Base-by-base conservation (phyloP, 352 stramenopile species). In the Phytophthora megakarya region DNA sequence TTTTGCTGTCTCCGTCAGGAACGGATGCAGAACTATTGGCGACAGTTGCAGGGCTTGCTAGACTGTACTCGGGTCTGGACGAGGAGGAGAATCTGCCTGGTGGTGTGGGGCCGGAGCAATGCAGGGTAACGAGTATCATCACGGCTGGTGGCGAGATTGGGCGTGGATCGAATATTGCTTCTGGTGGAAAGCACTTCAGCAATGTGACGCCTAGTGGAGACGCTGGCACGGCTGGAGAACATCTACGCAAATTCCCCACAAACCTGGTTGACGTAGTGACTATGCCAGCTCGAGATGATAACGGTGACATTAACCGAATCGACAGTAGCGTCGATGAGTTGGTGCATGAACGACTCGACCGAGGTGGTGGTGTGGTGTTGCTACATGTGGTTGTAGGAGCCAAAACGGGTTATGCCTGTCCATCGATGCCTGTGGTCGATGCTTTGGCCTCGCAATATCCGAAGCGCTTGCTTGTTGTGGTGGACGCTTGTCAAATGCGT, bases 401-500 rank as follows among this genome's bases (percentile, higher is more conserved):
- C 18, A 97, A 97, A 60, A 97, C 88, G 6, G 89, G 89, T 12
- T 92, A 92, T 54, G 76, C 72, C 33, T 94, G 79, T 49, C 89
- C 89, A 16, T 92, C 83, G 13, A 76, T 95, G 52, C 60, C 84
- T 1, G 55, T 82, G 22, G 76, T 93, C 3, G 70, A 91, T 28
- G 40, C 49, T 23, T 70, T 96, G 9, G 70, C 75, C 5, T 37
- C 51, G 12, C 72, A 80, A 42, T 93, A 92, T 67, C 71, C 75
- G 23, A 88, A 90, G 45, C 80, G 83, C 0, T 42, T 97, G 42
- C 46, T 96, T 13, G 84, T 97, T 9, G 88, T 96, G 23, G 65
- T 96, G 19, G 89, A 97, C 42, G 88, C 89, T 46, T 97, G 89
- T 33, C 89, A 97, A 38, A 91, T 97, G 76, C 86, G 89, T 3